Evolutionary conservation across 441 rosid species (phyloP), one percentile per base, ranked within the genome.

Genomic region (Erodium moschatum): DNA sequence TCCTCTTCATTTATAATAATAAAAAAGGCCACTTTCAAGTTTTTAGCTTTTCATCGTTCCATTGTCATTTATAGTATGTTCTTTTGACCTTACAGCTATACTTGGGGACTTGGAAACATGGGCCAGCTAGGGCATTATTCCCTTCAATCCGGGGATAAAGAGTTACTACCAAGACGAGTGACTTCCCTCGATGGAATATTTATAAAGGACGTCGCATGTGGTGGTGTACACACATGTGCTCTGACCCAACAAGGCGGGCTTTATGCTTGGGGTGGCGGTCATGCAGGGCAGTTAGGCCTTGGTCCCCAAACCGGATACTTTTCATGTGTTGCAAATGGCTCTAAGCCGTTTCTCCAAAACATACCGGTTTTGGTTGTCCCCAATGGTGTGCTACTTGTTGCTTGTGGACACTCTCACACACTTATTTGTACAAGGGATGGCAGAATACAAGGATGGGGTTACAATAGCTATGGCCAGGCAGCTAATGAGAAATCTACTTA

Each of bases 221-320:
- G 97, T 42, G 97, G 97, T 18, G 91, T 87, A 1, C 98, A 91
- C 78, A 85, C 92, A 31, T 94, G 97, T 70, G 94, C 92, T 72
- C 79, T 87, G 73, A 87, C 93, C 72, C 74, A 69, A 58, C 76
- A 79, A 67, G 96, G 96, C 60, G 94, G 97, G 61, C 97, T 94
- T 65, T 94, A 91, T 74, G 96, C 94, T 70, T 94, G 98, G 97
- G 98, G 97, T 63, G 91, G 96, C 73, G 83, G 97, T 76, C 92
- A 91, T 75, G 86, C 82, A 13, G 97, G 97, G 67, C 97, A 94
- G 75, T 74, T 94, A 68, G 98, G 97, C 64, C 87, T 91, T 58
- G 97, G 98, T 67, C 97, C 92, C 42, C 91, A 86, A 58, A 77
- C 81, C 50, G 85, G 85, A 69, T 81, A 86, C 70, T 87, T 87